Evolutionary conservation across 257 asterid genomes (phyloP), one percentile per base, ranked within the genome.

Genomic region (Jacaranda mimosifolia): DNA sequence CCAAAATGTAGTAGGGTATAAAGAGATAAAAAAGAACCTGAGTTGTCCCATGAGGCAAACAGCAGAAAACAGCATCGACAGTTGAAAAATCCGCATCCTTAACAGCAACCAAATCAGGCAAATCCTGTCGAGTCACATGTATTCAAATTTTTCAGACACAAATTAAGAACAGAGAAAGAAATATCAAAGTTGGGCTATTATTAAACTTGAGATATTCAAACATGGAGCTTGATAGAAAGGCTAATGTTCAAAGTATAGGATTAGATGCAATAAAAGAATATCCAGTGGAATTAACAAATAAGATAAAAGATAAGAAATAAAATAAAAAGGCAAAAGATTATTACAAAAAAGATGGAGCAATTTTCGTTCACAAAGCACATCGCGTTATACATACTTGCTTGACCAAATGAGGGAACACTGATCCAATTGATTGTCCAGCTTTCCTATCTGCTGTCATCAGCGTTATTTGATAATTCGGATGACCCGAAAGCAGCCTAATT

Each of bases 21-120:
- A 59, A 17, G 60, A 73, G 46, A 59, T 49, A 7, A 65, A 63
- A 9, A 80, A 51, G 62, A 65, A 94, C 99, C 97, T 94, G 99
- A 66, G 98, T 91, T 59, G 98, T 92, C 79, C 99, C 99, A 81
- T 94, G 99, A 14, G 99, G 99, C 88, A 94, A 91, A 83, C 98
- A 94, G 81, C 99, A 94, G 84, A 94, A 91, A 46, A 94, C 88
- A 43, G 98, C 99, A 92, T 94, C 99, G 42, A 94, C 95, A 78
- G 55, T 64, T 48, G 93, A 86, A 81, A 92, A 94, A 77, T 94
- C 92, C 0, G 99, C 98, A 85, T 94, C 99, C 75, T 88, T 89
- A 70, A 92, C 91, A 74, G 97, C 92, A 74, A 94, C 86, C 96
- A 94, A 70, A 85, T 86, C 85, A 9, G 99, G 98, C 84, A 94